phyloP scores from a whole-genome alignment of 2,329 filamentous ascomycete species.

The Hymenoscyphus occultus region DNA sequence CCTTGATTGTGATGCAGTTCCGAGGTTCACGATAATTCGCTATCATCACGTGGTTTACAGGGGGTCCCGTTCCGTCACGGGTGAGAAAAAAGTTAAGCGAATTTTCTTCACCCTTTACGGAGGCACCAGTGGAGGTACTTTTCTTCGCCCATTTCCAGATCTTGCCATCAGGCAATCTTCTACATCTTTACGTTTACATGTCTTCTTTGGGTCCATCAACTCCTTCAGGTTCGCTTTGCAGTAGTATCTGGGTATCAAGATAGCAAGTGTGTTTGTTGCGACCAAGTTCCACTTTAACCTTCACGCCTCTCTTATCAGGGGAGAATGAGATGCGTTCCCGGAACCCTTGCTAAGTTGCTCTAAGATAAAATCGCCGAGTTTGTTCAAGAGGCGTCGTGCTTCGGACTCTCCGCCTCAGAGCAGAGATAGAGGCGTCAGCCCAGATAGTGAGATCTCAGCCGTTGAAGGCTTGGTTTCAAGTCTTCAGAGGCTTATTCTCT shows the following conservation, averaged over 20 bases:
- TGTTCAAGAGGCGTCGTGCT: neutral
- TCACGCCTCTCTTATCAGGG: constrained; percentile 1
- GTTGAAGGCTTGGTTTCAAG: neutral
- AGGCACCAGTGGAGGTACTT: neutral
- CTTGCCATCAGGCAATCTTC: neutral
- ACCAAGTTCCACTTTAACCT: neutral
- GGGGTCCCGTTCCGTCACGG: neutral
- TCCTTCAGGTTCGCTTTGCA: neutral
- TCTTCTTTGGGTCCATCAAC: neutral
- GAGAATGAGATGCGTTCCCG: neutral
- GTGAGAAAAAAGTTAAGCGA: neutral
- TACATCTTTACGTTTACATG: neutral
- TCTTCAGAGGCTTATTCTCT: too few species aligned
- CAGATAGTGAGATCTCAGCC: neutral
- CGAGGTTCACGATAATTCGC: constrained; percentile 2
- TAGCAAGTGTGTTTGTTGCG: neutral
- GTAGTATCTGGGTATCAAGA: neutral
- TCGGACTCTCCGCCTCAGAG: neutral
- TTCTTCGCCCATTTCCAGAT: neutral
- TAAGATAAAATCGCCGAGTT: constrained; percentile 1
- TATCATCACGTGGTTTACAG: neutral
- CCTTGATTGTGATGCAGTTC: neutral
- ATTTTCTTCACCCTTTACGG: neutral
- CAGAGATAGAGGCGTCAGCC: constrained; percentile 1
- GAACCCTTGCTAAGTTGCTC: neutral